A percentile compares a stretch with the other conserved stretches of the same genome.
Evolutionary conservation across 2,329 filamentous ascomycete species (phyloP).

Genomic region (Ceratocystis papillata): DNA sequence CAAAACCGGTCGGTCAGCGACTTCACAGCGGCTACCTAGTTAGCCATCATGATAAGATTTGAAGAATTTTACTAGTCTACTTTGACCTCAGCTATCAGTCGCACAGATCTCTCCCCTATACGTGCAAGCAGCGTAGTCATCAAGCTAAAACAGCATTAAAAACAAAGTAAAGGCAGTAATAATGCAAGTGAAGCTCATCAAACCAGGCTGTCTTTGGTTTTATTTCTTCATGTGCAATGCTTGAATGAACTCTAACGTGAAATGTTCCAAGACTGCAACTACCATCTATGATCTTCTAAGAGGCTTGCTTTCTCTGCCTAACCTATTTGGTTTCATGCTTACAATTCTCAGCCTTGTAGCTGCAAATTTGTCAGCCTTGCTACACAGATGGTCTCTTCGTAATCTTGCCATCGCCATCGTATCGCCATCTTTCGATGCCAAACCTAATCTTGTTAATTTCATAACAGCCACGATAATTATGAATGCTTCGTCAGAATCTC

Average conservation of each 20-base stretch:
- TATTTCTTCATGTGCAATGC: background rate
- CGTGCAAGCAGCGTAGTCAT: too few species aligned
- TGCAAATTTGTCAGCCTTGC: background rate
- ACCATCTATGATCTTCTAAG: background rate
- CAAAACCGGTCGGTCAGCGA: too few species aligned
- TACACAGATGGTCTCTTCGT: background rate
- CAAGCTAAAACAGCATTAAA: background rate
- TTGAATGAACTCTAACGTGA: background rate
- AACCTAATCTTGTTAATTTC: too few species aligned
- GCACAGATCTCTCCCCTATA: background rate
- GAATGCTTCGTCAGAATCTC: too few species aligned
- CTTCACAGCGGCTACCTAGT: too few species aligned
- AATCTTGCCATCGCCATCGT: background rate
- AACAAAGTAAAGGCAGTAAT: background rate
- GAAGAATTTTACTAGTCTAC: background rate
- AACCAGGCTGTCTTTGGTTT: background rate
- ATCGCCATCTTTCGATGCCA: background rate
- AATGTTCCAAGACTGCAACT: slow-evolving; percentile 1
- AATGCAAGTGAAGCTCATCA: background rate
- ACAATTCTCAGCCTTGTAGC: background rate
- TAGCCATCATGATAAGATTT: background rate
- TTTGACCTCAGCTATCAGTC: background rate
- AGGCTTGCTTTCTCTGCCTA: background rate
- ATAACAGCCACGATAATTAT: too few species aligned
- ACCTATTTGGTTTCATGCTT: background rate